Percentiles rank a stretch among this genome's conserved stretches.
phyloP scores from a whole-genome alignment of 441 rosid genomes.

The Populus tomentosa region DNA sequence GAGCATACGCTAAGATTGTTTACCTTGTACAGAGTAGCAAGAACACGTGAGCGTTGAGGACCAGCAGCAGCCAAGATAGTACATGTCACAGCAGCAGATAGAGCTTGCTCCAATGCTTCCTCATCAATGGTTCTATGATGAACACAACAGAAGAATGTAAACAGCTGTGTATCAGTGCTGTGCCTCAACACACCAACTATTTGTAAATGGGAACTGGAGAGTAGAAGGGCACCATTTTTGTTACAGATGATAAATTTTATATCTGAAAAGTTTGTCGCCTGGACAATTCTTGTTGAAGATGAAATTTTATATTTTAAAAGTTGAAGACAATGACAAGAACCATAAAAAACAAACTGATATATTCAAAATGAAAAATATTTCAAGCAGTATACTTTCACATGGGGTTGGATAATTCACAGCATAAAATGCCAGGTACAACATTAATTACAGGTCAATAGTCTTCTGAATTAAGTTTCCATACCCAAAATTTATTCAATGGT shows the following conservation, averaged over 20 bases:
- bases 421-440: neutral
- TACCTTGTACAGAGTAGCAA: conserved; percentile 95
- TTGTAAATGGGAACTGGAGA: neutral
- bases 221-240: neutral
- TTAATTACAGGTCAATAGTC: neutral
- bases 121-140: conserved; percentile 79
- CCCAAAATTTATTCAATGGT: neutral
- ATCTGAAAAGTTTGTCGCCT: neutral
- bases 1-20: conserved; percentile 2
- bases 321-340: neutral
- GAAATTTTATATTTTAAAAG: neutral
- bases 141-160: neutral
- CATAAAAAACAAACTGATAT: neutral
- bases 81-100: conserved; percentile 95
- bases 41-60: conserved; percentile 99
- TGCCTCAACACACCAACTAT: neutral
- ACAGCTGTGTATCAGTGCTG: neutral
- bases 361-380: neutral
- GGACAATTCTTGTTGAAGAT: neutral
- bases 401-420: neutral
- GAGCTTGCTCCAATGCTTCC: conserved; percentile 89
- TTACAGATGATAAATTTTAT: neutral
- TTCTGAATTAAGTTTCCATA: neutral
- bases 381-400: neutral
- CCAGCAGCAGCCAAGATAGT: conserved; percentile 98